A percentile compares a stretch with the other conserved stretches of the same genome.
These are phyloP conservation scores for Ceratobasidium sp. DNA, from an alignment of 1,284 basidiomycete species.

Conservation along the genomic window DNA sequence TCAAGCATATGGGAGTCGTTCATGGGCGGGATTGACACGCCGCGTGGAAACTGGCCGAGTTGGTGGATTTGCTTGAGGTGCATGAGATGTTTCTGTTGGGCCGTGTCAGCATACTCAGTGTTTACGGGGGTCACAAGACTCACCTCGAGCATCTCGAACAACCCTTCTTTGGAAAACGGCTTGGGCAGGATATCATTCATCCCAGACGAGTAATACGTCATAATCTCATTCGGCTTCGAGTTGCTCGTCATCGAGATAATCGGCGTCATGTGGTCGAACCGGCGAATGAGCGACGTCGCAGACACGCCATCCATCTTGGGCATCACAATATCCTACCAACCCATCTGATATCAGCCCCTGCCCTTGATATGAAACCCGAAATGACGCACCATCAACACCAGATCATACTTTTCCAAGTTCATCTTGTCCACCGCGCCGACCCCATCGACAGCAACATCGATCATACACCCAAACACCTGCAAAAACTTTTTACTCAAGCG, in stretches of 20 bases:
- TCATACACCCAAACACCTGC: conserved; percentile 93
- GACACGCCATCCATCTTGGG: conserved; percentile 89
- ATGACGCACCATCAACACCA: conserved; percentile 83
- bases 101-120: background rate
- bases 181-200: conserved; percentile 99
- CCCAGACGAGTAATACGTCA: conserved; percentile 85
- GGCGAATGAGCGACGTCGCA: conserved; percentile 90
- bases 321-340: conserved; percentile 85
- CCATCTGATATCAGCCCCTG: background rate
- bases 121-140: conserved; percentile 44
- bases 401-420: conserved; percentile 91
- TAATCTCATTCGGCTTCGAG: conserved; percentile 86
- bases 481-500: conserved; percentile 90
- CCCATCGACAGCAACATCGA: conserved; percentile 93
- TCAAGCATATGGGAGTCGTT: conserved; percentile 38
- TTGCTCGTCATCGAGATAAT: conserved; percentile 98
- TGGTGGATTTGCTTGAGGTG: conserved; percentile 91
- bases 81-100: conserved; percentile 80
- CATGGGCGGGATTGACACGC: conserved; percentile 39
- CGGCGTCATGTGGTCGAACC: conserved; percentile 93
- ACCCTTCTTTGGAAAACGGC: conserved; percentile 91
- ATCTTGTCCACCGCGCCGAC: conserved; percentile 95
- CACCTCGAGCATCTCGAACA: conserved; percentile 90
- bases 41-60: conserved; percentile 71
- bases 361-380: conserved; percentile 40